Conservation (phyloP, 768 basidiomycete species). For the Kwoniella bestiolae region DNA sequence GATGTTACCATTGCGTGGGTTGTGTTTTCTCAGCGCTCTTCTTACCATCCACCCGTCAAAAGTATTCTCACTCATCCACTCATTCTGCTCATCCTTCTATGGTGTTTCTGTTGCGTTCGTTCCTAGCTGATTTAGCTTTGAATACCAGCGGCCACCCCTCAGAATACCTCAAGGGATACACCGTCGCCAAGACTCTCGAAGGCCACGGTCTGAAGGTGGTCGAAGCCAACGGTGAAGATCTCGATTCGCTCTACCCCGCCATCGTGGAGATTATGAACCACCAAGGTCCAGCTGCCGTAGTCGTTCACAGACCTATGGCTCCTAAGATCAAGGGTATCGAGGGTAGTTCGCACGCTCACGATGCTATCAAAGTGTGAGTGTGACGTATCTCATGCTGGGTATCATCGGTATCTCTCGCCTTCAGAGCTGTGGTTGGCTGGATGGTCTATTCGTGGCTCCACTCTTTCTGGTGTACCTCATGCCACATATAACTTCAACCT, state of each 20-base stretch:
- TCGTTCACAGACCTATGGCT: constrained; percentile 72
- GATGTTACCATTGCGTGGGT: constrained; percentile 77
- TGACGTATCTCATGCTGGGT: no score
- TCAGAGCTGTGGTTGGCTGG: no score
- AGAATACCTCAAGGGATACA: constrained; percentile 79
- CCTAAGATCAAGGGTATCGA: constrained; percentile 74
- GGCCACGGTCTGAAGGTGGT: constrained; percentile 83
- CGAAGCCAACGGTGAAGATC: constrained; percentile 74
- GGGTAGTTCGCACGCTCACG: constrained; percentile 79
- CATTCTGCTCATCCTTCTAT: no score
- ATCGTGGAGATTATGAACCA: constrained; percentile 65
- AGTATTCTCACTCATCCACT: no score
- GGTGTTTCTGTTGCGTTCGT: no score
- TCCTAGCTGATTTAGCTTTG: not conserved
- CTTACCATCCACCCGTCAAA: no score
- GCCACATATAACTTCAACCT: no score
- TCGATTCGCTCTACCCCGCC: constrained; percentile 75
- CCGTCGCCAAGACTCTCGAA: constrained; percentile 70
- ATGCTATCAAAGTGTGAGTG: constrained; percentile 56
- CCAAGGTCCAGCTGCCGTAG: constrained; percentile 79
- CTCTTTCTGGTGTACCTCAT: no score
- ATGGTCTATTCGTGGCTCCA: no score
- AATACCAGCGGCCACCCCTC: constrained; percentile 75
- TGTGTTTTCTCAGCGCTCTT: not conserved
- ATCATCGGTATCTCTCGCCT: no score